phyloP scores from a whole-genome alignment of 129 eudicot species.

The Arctium lappa region DNA sequence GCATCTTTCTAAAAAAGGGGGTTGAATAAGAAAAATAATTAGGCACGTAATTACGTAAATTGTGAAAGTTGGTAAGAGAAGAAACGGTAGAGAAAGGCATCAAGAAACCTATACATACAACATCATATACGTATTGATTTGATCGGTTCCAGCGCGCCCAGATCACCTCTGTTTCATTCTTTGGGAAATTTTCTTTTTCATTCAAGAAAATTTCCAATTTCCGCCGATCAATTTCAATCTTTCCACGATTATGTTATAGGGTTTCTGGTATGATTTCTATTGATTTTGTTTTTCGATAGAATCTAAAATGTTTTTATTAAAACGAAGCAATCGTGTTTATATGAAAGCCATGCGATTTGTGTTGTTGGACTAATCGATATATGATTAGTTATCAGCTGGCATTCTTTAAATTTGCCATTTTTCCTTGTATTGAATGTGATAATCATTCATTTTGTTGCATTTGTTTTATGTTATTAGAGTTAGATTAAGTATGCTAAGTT shows the following conservation, averaged over 20 bases:
- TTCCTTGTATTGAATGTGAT: slow-evolving; percentile 2
- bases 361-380: slow-evolving; percentile 30
- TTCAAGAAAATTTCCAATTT: slow-evolving; percentile 30
- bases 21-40: not conserved
- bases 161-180: slow-evolving; percentile 22
- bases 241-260: slow-evolving; percentile 22
- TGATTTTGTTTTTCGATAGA: not conserved
- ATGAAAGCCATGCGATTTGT: not conserved
- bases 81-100: slow-evolving; percentile 16
- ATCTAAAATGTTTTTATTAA: not conserved
- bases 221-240: slow-evolving; percentile 25
- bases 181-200: slow-evolving; percentile 19
- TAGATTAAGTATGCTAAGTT: slow-evolving; percentile 13
- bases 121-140: slow-evolving; percentile 7
- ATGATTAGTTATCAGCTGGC: slow-evolving; percentile 33
- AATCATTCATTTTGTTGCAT: not conserved
- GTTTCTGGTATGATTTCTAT: slow-evolving; percentile 28
- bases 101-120: slow-evolving; percentile 31
- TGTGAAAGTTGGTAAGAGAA: slow-evolving; percentile 24
- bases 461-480: not conserved
- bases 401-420: slow-evolving; percentile 22
- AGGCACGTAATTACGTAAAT: slow-evolving; percentile 10
- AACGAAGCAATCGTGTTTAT: not conserved
- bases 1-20: not conserved
- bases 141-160: slow-evolving; percentile 9